Percentiles rank a stretch among this genome's conserved stretches.
Evolutionary conservation across 2,329 filamentous ascomycete species (phyloP).

Genomic region (Pseudogymnoascus sp.): DNA sequence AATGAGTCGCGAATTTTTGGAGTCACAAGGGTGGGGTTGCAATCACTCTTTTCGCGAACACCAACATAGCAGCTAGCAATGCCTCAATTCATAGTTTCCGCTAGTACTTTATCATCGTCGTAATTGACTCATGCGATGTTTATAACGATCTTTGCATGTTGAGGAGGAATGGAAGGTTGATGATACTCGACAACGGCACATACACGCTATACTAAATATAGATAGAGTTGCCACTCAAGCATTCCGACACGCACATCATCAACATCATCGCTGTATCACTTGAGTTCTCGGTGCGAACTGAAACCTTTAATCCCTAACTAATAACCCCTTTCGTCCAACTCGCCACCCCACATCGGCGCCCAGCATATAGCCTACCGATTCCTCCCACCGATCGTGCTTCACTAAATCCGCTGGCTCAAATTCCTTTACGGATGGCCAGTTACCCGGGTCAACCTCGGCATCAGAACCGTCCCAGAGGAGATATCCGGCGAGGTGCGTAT

Average conservation of each 20-base stretch:
- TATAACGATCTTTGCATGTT: not conserved
- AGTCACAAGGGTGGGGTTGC: not conserved
- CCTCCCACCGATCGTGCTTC: constrained; percentile 38
- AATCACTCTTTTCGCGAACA: not conserved
- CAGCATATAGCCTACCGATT: constrained; percentile 35
- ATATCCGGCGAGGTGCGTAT: constrained; percentile 25
- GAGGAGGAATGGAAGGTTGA: not conserved
- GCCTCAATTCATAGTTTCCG: not conserved
- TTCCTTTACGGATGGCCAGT: constrained; percentile 36
- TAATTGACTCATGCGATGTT: not conserved
- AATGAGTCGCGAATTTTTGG: not conserved
- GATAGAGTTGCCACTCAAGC: not conserved
- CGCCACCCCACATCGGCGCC: constrained; percentile 33
- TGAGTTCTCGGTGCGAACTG: not conserved
- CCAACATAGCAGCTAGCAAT: not conserved
- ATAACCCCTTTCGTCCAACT: constrained; percentile 37
- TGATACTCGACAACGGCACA: not conserved
- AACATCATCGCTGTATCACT: not conserved
- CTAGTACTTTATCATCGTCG: not conserved
- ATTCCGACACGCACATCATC: not conserved
- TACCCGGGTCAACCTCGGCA: constrained; percentile 24
- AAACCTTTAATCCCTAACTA: constrained; percentile 27
- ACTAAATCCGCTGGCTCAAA: constrained; percentile 43
- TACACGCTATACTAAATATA: not conserved
- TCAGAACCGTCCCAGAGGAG: constrained; percentile 23